phyloP scores from a whole-genome alignment of 2,329 filamentous ascomycete genomes.

The Aspergillus terreus region DNA sequence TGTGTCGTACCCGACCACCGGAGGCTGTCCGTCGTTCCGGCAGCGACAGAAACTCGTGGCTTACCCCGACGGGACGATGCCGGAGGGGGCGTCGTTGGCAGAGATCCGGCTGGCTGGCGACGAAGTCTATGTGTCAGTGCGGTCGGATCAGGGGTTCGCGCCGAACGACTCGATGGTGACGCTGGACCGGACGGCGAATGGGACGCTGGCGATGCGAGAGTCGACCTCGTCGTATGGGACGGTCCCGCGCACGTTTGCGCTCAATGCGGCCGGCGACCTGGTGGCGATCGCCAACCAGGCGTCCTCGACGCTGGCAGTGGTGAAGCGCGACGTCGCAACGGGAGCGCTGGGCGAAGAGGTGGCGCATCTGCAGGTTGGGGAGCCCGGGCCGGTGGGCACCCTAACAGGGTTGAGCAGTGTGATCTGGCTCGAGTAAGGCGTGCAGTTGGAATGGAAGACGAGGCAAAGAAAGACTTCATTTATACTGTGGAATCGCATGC shows the following conservation, averaged over 20 bases:
- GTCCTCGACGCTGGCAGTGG: conserved; percentile 58
- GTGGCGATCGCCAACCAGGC: conserved; percentile 65
- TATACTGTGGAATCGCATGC: neutral
- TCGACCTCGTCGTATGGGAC: conserved; percentile 61
- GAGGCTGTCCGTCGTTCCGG: conserved; percentile 25
- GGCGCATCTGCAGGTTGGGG: conserved; percentile 28
- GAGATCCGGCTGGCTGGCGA: conserved; percentile 23
- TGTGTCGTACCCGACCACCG: conserved; percentile 23
- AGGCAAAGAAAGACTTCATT: neutral
- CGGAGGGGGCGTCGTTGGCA: conserved; percentile 23
- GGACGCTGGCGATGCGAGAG: conserved; percentile 54
- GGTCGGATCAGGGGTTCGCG: conserved; percentile 26
- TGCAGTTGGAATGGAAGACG: neutral
- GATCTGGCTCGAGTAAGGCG: conserved; percentile 30
- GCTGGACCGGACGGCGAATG: conserved; percentile 52
- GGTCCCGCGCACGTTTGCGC: conserved; percentile 63
- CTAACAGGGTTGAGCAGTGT: conserved; percentile 33
- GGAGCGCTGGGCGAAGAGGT: conserved; percentile 53
- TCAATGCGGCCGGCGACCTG: conserved; percentile 62
- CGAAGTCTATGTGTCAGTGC: conserved; percentile 30
- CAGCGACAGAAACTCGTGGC: conserved; percentile 23
- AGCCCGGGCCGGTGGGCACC: conserved; percentile 21
- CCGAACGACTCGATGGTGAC: conserved; percentile 29
- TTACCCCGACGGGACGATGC: conserved; percentile 23
- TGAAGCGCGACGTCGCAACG: conserved; percentile 56